Evolutionary conservation across 2,329 filamentous ascomycete genomes (phyloP).

Genomic region (Fusarium sp.): DNA sequence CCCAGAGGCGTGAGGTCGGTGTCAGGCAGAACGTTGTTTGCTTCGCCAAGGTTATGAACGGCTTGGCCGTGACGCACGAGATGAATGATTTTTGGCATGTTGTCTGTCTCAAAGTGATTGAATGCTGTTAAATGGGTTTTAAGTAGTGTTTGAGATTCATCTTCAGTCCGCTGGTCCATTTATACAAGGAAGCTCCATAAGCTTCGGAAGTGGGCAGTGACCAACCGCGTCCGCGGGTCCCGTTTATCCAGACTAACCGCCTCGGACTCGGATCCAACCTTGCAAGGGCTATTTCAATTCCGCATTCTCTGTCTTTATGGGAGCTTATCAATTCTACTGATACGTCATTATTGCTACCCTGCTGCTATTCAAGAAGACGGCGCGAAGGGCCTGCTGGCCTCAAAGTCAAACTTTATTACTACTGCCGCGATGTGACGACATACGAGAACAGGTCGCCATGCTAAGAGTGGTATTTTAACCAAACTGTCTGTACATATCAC

Average conservation of each 20-base stretch:
- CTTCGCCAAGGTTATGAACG: background rate
- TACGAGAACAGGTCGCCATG: background rate
- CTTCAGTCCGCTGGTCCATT: rapidly evolving
- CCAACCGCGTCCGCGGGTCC: background rate
- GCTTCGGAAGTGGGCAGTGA: background rate
- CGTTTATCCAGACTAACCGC: background rate
- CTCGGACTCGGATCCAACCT: background rate
- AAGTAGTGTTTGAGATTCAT: rapidly evolving
- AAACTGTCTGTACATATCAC: too few relatives aligned
- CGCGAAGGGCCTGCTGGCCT: background rate
- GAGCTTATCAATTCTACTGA: too few relatives aligned
- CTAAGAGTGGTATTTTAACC: too few relatives aligned
- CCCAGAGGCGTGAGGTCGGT: background rate
- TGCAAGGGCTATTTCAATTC: rapidly evolving
- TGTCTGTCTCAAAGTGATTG: rapidly evolving
- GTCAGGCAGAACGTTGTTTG: background rate
- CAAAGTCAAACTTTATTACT: rapidly evolving
- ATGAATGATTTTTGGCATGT: background rate
- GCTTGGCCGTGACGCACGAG: background rate
- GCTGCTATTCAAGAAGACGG: too few relatives aligned
- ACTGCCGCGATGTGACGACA: background rate
- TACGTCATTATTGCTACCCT: background rate
- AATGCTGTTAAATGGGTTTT: rapidly evolving
- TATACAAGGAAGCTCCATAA: rapidly evolving
- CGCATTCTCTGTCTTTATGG: rapidly evolving